Evolutionary conservation across 2,329 filamentous ascomycete genomes (phyloP).

Genomic region (Ceratocystis variospora): DNA sequence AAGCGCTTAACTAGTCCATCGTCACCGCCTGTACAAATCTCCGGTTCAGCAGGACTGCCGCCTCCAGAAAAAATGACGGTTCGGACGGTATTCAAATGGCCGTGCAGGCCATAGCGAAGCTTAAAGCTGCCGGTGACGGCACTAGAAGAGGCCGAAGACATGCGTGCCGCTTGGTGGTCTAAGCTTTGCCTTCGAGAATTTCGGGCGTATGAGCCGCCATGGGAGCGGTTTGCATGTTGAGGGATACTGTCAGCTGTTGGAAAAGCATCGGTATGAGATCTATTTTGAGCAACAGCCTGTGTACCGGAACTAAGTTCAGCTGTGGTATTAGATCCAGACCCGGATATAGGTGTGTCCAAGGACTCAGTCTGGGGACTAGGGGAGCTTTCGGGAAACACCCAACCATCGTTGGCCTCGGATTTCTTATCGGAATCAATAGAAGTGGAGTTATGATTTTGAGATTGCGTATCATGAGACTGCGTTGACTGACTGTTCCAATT

Average conservation of each 20-base stretch:
- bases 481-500: neutral
- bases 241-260: slow-evolving; percentile 66
- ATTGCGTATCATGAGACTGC: neutral
- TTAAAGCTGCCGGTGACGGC: slow-evolving; percentile 70
- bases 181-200: slow-evolving; percentile 57
- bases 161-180: slow-evolving; percentile 49
- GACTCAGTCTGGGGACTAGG: slow-evolving; percentile 42
- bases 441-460: neutral
- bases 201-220: slow-evolving; percentile 62
- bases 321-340: slow-evolving; percentile 10
- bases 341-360: neutral
- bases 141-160: slow-evolving; percentile 38
- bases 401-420: slow-evolving; percentile 51
- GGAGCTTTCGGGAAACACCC: slow-evolving; percentile 82
- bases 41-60: slow-evolving; percentile 85
- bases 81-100: slow-evolving; percentile 85
- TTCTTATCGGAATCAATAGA: slow-evolving; percentile 15
- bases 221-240: slow-evolving; percentile 58
- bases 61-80: slow-evolving; percentile 95
- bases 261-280: slow-evolving; percentile 80
- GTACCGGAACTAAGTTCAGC: neutral
- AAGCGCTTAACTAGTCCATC: slow-evolving; percentile 94
- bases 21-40: slow-evolving; percentile 91
- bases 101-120: slow-evolving; percentile 78
- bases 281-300: slow-evolving; percentile 25